Evolutionary conservation across 805 yeast genomes (phyloP).

Genomic region (Yarrowia phangngaensis): DNA sequence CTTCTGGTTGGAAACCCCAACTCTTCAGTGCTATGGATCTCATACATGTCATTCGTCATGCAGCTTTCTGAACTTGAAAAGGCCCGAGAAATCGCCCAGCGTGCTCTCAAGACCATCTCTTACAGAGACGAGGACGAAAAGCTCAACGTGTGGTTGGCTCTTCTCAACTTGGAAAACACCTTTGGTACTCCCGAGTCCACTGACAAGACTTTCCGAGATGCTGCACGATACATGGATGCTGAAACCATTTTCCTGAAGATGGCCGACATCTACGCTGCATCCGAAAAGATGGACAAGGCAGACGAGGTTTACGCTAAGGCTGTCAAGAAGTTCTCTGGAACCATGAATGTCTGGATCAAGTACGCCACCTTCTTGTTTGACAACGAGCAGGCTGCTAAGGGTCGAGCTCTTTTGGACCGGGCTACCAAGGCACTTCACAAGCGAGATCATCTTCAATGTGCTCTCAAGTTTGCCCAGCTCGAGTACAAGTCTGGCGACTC

Average conservation of each 20-base stretch:
- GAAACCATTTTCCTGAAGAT: conserved; percentile 74
- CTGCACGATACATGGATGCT: conserved; percentile 91
- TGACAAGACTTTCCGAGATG: conserved; percentile 73
- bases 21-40: conserved; percentile 94
- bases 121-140: conserved; percentile 91
- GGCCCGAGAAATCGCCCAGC: conserved; percentile 87
- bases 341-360: conserved; percentile 70
- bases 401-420: conserved; percentile 68
- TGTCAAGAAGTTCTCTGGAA: conserved; percentile 73
- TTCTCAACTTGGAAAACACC: conserved; percentile 86
- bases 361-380: conserved; percentile 73
- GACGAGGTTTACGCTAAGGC: conserved; percentile 60
- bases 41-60: conserved; percentile 95
- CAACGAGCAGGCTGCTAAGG: conserved; percentile 45
- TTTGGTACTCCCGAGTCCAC: conserved; percentile 84
- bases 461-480: conserved; percentile 81
- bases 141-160: conserved; percentile 92
- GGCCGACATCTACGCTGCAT: conserved; percentile 66
- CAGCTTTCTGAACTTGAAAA: conserved; percentile 91
- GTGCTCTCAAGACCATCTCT: conserved; percentile 86
- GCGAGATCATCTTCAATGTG: conserved; percentile 59
- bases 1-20: conserved; percentile 86
- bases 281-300: conserved; percentile 72
- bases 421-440: conserved; percentile 71
- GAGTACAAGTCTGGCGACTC: conserved; percentile 79